Base-by-base conservation (phyloP, 192 early-diverging fungal species). In the Coemansia reversa region DNA sequence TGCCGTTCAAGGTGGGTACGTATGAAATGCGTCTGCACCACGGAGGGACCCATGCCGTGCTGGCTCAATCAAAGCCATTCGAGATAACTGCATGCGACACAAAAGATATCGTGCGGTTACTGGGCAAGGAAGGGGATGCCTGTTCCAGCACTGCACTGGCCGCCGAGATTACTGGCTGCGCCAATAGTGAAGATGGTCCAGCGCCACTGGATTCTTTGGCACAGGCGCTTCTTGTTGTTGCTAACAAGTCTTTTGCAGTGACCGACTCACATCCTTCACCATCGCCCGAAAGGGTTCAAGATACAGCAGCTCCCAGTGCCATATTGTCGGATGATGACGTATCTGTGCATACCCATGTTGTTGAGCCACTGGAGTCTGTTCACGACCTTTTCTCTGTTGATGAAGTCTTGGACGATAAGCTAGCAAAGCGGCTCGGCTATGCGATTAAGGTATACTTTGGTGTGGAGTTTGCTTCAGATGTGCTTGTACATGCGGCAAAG, bases 11-110 rank as follows among this genome's bases (percentile, higher is more conserved):
- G 66, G 71, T 86, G 27, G 97, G 97, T 18, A 87, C 81, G 0
- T 98, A 94, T 69, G 95, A 97, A 78, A 88, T 93, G 70, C 85
- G 97, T 23, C 88, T 93, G 70, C 97, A 98, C 74, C 89, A 93
- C 53, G 90, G 94, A 69, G 89, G 89, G 20, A 87, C 86, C 22
- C 92, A 97, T 63, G 88, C 85, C 45, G 93, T 95, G 18, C 85
- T 97, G 72, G 86, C 89, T 1, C 65, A 81, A 24, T 90, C 88
- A 22, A 71, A 76, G 23, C 87, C 91, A 8, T 96, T 98, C 77
- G 90, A 91, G 72, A 91, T 97, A 60, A 70, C 75, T 4, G 71
- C 62, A 7, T 77, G 76, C 50, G 63, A 60, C 11, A 27, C 60
- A 20, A 56, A 52, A 27, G 70, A 68, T 50, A 61, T 74, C 39